These are phyloP conservation scores for Rosa rugosa DNA, from an alignment of 306 rosid species.

Conservation along the genomic window DNA sequence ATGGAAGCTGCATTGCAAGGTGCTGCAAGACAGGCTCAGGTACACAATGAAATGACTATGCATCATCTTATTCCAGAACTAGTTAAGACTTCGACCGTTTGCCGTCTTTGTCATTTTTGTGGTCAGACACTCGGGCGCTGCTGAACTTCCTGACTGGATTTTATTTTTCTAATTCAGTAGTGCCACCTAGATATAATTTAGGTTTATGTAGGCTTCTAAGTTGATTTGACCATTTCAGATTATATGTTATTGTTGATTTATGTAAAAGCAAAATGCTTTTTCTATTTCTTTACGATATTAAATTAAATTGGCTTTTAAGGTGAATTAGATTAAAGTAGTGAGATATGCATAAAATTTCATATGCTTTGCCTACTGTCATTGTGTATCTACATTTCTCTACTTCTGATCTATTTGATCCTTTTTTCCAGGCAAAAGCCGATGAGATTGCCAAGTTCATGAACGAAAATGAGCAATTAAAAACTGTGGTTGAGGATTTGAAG, in stretches of 20 bases:
- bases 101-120: not conserved
- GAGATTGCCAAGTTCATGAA: constrained; percentile 95
- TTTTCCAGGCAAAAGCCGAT: constrained; percentile 89
- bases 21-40: constrained; percentile 99
- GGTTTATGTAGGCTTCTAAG: not conserved
- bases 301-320: not conserved
- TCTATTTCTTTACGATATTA: not conserved
- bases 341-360: not conserved
- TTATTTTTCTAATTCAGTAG: not conserved
- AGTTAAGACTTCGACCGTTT: constrained; percentile 14
- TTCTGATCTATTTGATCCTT: not conserved
- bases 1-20: constrained; percentile 98
- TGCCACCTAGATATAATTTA: not conserved
- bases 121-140: not conserved
- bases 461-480: constrained; percentile 86
- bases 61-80: constrained; percentile 23
- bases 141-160: not conserved
- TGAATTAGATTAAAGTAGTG: not conserved
- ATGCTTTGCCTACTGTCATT: not conserved
- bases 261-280: not conserved
- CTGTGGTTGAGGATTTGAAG: constrained; percentile 76
- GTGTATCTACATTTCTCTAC: constrained; percentile 10
- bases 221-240: not conserved
- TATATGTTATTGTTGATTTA: not conserved
- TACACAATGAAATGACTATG: constrained; percentile 36